A percentile compares a stretch with the other conserved stretches of the same genome.
phyloP scores from a whole-genome alignment of 768 basidiomycete genomes.

The Mycena leptocephala region DNA sequence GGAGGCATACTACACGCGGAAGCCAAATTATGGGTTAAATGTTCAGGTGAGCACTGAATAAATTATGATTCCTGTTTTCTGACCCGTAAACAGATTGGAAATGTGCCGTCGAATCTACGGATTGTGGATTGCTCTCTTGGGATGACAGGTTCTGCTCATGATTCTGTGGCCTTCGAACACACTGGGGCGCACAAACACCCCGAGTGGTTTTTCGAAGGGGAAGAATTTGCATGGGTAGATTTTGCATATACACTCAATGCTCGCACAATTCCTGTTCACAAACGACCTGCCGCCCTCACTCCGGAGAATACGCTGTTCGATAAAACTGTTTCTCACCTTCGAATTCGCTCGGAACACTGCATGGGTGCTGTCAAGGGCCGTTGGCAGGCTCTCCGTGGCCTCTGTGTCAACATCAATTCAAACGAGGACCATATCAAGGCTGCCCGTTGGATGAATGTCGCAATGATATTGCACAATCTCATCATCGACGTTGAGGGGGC shows the following conservation, averaged over 20 bases:
- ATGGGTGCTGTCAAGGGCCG: too few relatives aligned
- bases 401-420: constrained; percentile 41
- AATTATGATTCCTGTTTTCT: too few relatives aligned
- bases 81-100: too few relatives aligned
- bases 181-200: constrained; percentile 34
- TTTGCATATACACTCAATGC: constrained; percentile 45
- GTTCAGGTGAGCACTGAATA: too few relatives aligned
- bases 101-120: too few relatives aligned
- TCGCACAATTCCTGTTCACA: constrained; percentile 47
- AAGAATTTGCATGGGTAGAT: constrained; percentile 43
- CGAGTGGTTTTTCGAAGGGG: constrained; percentile 44
- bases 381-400: constrained; percentile 49
- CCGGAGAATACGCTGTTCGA: constrained; percentile 49
- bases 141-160: too few relatives aligned
- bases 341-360: constrained; percentile 54
- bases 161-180: too few relatives aligned
- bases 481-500: constrained; percentile 1
- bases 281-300: constrained; percentile 44
- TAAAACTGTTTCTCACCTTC: background rate
- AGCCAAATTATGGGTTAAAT: constrained; percentile 55
- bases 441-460: too few relatives aligned
- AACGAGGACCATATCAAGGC: too few relatives aligned
- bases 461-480: too few relatives aligned
- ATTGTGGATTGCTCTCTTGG: too few relatives aligned
- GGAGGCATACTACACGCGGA: too few relatives aligned